phyloP scores from a whole-genome alignment of 768 basidiomycete species.

The Cantharellus cinnabarinus region DNA sequence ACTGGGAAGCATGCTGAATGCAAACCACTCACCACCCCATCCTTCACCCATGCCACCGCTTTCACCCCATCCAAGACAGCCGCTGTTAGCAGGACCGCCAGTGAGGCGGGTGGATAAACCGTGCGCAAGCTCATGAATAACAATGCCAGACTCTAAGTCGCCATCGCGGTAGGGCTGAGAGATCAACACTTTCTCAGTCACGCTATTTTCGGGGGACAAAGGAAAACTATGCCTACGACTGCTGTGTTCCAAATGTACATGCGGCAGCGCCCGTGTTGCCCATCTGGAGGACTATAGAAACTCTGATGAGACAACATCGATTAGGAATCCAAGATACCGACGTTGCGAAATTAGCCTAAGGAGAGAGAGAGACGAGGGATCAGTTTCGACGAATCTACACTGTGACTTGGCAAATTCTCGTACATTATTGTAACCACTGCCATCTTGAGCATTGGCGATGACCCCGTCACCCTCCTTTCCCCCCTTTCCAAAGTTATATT shows the following conservation, averaged over 20 bases:
- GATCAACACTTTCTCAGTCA: background rate
- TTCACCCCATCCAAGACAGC: constrained; percentile 91
- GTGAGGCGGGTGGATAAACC: constrained; percentile 87
- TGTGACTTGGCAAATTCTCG: background rate
- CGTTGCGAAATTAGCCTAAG: constrained; percentile 12
- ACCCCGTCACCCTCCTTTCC: constrained; percentile 77
- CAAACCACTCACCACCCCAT: constrained; percentile 36
- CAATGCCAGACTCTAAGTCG: constrained; percentile 90
- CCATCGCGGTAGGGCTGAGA: constrained; percentile 68
- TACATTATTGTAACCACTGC: constrained; percentile 53
- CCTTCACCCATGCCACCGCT: constrained; percentile 96
- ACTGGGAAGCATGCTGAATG: background rate
- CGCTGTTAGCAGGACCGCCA: constrained; percentile 81
- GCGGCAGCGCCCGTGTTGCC: constrained; percentile 76
- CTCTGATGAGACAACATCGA: constrained; percentile 23
- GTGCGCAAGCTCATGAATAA: constrained; percentile 78
- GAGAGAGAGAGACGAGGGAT: background rate
- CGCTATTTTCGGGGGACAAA: background rate
- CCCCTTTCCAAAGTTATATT: constrained; percentile 85
- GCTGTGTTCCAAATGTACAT: constrained; percentile 96
- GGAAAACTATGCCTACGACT: constrained; percentile 11
- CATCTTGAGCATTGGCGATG: constrained; percentile 89
- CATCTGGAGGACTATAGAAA: constrained; percentile 28
- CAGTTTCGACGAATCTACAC: background rate
- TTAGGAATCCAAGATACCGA: background rate